These are phyloP conservation scores for Penicillium bialowiezense DNA, from an alignment of 495 filamentous ascomycete species.

Conservation along the genomic window DNA sequence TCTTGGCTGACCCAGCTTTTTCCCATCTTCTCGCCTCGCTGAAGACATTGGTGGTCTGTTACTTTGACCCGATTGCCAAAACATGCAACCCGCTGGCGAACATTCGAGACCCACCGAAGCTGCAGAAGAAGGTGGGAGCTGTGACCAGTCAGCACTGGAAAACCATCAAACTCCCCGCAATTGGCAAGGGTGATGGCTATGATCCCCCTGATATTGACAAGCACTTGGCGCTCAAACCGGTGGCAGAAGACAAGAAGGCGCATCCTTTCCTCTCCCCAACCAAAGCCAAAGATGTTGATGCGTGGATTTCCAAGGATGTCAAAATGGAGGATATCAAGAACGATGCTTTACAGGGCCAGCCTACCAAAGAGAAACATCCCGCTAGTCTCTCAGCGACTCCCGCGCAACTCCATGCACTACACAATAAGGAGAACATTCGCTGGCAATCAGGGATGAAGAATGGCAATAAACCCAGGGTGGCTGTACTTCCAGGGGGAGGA, in stretches of 20 bases:
- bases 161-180: conserved; percentile 20
- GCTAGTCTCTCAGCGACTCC: too few species aligned
- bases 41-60: not conserved
- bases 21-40: not conserved
- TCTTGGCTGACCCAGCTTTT: not conserved
- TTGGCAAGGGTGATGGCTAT: conserved; percentile 13
- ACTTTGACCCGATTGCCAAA: not conserved
- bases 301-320: not conserved
- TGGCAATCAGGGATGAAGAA: too few species aligned
- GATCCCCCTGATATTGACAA: not conserved
- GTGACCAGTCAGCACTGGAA: conserved; percentile 21
- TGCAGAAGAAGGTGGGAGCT: not conserved
- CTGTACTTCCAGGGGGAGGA: too few species aligned
- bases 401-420: too few species aligned
- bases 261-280: not conserved
- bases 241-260: too few species aligned
- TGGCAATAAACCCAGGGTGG: too few species aligned
- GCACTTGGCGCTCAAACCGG: conserved; percentile 7
- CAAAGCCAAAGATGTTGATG: not conserved
- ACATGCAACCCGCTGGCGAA: not conserved
- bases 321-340: not conserved
- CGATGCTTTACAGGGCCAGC: too few species aligned
- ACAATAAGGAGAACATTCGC: not conserved
- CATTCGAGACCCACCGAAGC: conserved; percentile 1
- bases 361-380: too few species aligned